Conservation (phyloP, 1,139 yeast genomes). For the Hyphopichia khmerensis region DNA sequence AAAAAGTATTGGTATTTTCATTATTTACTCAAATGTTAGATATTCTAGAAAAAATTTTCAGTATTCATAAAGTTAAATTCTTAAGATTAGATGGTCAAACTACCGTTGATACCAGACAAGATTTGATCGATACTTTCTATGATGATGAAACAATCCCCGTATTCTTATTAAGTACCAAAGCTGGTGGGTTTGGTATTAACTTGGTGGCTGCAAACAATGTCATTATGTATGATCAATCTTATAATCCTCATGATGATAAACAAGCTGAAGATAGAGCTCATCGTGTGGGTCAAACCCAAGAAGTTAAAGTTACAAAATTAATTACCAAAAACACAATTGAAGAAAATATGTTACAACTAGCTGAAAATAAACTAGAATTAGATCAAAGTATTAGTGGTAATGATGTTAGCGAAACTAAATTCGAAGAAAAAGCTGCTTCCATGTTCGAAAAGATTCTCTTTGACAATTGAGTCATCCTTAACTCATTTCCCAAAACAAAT, state of each 20-base stretch:
- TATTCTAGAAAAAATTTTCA: conserved; percentile 74
- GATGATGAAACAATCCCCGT: conserved; percentile 82
- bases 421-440: conserved; percentile 54
- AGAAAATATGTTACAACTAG: conserved; percentile 81
- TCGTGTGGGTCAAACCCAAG: conserved; percentile 92
- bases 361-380: conserved; percentile 85
- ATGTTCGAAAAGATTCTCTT: conserved; percentile 53
- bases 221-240: conserved; percentile 86
- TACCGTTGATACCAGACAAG: conserved; percentile 89
- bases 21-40: conserved; percentile 91
- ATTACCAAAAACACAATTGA: conserved; percentile 79
- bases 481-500: not conserved
- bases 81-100: conserved; percentile 92
- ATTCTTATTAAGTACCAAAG: conserved; percentile 86
- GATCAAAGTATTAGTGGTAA: conserved; percentile 67
- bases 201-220: conserved; percentile 94
- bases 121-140: conserved; percentile 83
- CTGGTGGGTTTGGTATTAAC: conserved; percentile 98
- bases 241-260: conserved; percentile 96
- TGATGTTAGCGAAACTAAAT: conserved; percentile 40
- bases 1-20: conserved; percentile 81
- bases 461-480: conserved; percentile 6
- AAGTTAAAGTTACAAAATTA: conserved; percentile 77
- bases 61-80: conserved; percentile 66
- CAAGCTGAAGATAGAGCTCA: conserved; percentile 99